Conservation (phyloP, 345 rosid genomes). For the Boechera divaricarpa region DNA sequence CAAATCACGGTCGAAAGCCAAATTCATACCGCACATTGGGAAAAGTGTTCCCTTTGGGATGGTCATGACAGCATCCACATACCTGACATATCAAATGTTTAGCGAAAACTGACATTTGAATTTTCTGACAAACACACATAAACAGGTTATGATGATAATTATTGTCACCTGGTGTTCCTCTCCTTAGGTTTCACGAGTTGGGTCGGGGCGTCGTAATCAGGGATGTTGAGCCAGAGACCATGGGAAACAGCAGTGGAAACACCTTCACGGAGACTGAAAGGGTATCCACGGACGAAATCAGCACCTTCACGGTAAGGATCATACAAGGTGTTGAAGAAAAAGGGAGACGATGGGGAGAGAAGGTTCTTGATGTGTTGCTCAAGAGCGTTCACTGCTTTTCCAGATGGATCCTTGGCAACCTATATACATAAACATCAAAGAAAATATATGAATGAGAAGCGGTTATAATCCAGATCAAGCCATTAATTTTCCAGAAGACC, state of each 20-base stretch:
- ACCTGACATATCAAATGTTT: constrained; percentile 49
- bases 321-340: constrained; percentile 94
- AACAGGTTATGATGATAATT: background rate
- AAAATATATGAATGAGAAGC: background rate
- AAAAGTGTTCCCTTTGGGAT: constrained; percentile 93
- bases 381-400: constrained; percentile 80
- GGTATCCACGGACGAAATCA: constrained; percentile 96
- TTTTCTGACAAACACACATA: background rate
- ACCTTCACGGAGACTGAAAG: constrained; percentile 95
- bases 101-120: background rate
- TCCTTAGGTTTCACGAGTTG: constrained; percentile 97
- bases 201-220: constrained; percentile 99
- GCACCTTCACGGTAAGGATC: constrained; percentile 92
- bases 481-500: background rate
- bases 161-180: constrained; percentile 75
- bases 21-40: constrained; percentile 99
- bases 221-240: constrained; percentile 99
- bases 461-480: background rate
- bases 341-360: constrained; percentile 83
- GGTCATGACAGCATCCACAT: constrained; percentile 86
- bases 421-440: constrained; percentile 35
- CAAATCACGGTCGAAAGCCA: constrained; percentile 84
- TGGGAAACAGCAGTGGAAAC: constrained; percentile 94
- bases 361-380: constrained; percentile 97
- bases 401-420: constrained; percentile 94